Percentiles rank a stretch among this genome's conserved stretches.
Conservation (phyloP, 2,329 filamentous ascomycete genomes). For the Aureobasidium sp. region DNA sequence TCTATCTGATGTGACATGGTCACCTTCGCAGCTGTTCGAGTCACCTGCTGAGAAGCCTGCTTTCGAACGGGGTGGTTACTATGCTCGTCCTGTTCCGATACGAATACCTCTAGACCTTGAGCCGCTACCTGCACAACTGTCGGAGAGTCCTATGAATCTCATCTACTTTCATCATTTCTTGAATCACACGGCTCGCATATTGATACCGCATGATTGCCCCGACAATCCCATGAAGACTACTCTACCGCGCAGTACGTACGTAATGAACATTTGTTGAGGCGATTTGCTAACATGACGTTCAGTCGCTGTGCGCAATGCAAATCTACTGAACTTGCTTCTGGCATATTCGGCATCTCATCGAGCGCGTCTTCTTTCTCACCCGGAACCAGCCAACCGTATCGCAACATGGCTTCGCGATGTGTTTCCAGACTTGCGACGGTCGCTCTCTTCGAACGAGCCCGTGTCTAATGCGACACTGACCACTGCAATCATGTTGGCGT, state of each 20-base stretch:
- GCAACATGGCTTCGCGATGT: slow-evolving; percentile 72
- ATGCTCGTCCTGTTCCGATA: slow-evolving; percentile 58
- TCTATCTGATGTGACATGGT: not conserved
- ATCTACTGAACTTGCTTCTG: slow-evolving; percentile 66
- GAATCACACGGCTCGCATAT: slow-evolving; percentile 66
- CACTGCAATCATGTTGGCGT: slow-evolving; percentile 76
- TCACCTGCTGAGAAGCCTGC: slow-evolving; percentile 31
- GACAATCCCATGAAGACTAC: slow-evolving; percentile 53
- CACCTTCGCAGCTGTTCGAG: not conserved
- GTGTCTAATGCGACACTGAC: slow-evolving; percentile 67
- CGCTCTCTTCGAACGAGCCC: slow-evolving; percentile 40
- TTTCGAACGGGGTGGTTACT: slow-evolving; percentile 57
- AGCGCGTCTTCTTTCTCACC: slow-evolving; percentile 62
- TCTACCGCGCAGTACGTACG: slow-evolving; percentile 49
- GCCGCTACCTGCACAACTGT: slow-evolving; percentile 47
- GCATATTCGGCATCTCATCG: slow-evolving; percentile 80
- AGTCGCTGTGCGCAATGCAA: slow-evolving; percentile 60
- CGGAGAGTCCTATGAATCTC: slow-evolving; percentile 71
- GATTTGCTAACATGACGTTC: slow-evolving; percentile 29
- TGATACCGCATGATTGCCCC: slow-evolving; percentile 53
- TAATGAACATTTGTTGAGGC: not conserved
- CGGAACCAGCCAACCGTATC: slow-evolving; percentile 67
- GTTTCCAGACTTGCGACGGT: slow-evolving; percentile 61
- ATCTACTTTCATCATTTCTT: slow-evolving; percentile 67
- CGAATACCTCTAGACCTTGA: slow-evolving; percentile 50